phyloP scores from a whole-genome alignment of 2,329 filamentous ascomycete genomes.

The Plenodomus tracheiphilus region DNA sequence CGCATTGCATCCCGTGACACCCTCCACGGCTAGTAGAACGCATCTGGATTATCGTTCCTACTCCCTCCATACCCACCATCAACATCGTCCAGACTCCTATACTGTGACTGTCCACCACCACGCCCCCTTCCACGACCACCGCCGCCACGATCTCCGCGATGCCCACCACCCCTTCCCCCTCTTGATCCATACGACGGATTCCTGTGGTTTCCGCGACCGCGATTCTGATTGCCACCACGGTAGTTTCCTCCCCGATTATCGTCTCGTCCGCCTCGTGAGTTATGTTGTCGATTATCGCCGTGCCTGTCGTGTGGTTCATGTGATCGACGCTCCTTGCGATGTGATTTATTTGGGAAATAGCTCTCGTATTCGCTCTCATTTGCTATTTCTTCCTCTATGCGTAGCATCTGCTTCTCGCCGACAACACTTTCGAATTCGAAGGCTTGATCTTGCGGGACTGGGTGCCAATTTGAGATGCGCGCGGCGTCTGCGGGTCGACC shows the following conservation, averaged over 20 bases:
- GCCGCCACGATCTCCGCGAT: constrained; percentile 46
- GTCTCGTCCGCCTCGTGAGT: constrained; percentile 24
- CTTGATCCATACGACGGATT: constrained; percentile 36
- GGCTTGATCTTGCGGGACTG: constrained; percentile 69
- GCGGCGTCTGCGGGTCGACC: constrained; percentile 77
- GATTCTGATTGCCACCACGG: constrained; percentile 39
- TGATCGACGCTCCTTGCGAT: constrained; percentile 36
- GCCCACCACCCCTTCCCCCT: constrained; percentile 48
- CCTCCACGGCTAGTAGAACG: constrained; percentile 30
- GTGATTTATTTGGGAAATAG: constrained; percentile 64
- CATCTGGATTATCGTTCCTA: constrained; percentile 38
- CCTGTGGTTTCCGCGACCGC: constrained; percentile 32
- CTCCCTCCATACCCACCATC: constrained; percentile 32
- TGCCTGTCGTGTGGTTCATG: constrained; percentile 50
- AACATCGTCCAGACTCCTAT: constrained; percentile 51
- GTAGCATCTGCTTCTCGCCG: constrained; percentile 81
- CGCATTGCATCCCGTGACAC: background rate
- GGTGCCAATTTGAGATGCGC: constrained; percentile 82
- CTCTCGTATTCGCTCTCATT: constrained; percentile 68
- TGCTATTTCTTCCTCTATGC: constrained; percentile 71
- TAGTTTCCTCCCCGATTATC: constrained; percentile 32
- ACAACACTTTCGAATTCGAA: constrained; percentile 82
- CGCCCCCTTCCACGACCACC: constrained; percentile 36
- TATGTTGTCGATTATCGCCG: constrained; percentile 29
- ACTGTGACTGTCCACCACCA: constrained; percentile 40